phyloP scores from a whole-genome alignment of 2,329 filamentous ascomycete genomes.

The Chalaropsis ovoidea region DNA sequence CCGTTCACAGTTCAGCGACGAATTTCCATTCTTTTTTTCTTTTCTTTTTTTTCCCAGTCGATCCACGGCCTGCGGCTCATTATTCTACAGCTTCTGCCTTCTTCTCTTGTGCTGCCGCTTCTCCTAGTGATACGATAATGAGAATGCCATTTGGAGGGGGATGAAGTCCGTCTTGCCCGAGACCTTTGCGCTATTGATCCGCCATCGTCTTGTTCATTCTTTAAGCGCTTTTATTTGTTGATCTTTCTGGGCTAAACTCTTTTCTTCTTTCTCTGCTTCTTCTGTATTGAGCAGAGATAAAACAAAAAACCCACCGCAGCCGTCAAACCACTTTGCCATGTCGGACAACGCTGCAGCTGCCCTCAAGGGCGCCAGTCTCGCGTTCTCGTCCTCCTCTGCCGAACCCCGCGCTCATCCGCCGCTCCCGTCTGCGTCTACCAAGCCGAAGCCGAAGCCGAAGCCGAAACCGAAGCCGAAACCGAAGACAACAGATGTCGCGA shows the following conservation, averaged over 20 bases:
- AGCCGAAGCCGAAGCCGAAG: constrained; percentile 8
- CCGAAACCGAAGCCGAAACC: constrained; percentile 13
- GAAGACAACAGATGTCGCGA: background rate
- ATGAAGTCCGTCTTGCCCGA: constrained; percentile 6
- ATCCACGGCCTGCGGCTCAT: background rate
- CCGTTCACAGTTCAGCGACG: background rate
- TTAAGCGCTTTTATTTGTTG: background rate
- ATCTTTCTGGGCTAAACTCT: background rate
- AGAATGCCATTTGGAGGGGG: constrained; percentile 11
- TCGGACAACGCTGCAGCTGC: constrained; percentile 18
- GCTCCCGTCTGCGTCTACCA: background rate
- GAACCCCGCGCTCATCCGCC: background rate
- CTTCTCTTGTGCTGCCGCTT: background rate
- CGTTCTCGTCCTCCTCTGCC: constrained; percentile 7
- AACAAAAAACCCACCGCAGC: background rate
- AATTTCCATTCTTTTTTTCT: background rate
- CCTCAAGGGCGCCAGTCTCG: constrained; percentile 13
- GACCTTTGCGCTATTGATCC: constrained; percentile 6
- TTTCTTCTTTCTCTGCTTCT: background rate
- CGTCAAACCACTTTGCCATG: background rate
- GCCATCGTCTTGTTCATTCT: constrained; percentile 1
- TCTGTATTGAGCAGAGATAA: background rate
- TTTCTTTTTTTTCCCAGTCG: background rate
- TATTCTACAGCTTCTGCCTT: background rate
- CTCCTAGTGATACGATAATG: background rate